Evolutionary conservation across 2,329 filamentous ascomycete species (phyloP).

Genomic region (Aspergillus thermomutatus): DNA sequence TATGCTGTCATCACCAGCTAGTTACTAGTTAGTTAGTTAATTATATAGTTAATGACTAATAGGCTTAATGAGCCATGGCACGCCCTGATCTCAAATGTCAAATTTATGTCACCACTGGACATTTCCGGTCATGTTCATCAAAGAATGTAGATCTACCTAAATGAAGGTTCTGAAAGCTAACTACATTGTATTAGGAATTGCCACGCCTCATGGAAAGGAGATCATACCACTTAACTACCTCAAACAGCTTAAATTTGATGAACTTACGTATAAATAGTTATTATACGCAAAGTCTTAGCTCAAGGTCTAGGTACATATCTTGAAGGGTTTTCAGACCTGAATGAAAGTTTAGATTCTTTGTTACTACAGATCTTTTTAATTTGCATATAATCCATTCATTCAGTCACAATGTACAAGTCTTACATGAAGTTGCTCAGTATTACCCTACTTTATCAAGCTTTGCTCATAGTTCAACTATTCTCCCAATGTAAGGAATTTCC

Average conservation of each 20-base stretch:
- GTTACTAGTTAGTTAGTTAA: no score
- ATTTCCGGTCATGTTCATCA: no score
- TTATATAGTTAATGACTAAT: not conserved
- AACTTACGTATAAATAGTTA: no score
- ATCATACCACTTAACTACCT: not conserved
- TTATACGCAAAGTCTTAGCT: not conserved
- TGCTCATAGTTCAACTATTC: not conserved
- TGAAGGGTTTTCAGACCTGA: not conserved
- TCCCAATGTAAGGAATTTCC: not conserved
- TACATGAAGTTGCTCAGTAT: not conserved
- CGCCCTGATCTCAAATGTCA: not conserved
- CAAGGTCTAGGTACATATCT: not conserved
- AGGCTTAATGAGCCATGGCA: not conserved
- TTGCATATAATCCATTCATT: not conserved
- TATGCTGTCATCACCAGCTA: no score
- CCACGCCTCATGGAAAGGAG: no score
- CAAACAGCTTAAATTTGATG: no score
- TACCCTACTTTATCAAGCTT: not conserved
- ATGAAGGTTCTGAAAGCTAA: not conserved
- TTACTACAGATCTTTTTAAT: no score
- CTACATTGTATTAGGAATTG: not conserved
- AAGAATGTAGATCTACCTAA: not conserved
- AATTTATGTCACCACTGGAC: not conserved
- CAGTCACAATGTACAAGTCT: not conserved
- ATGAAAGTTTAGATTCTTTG: not conserved